These are phyloP conservation scores for Hortiboletus campestris DNA, from an alignment of 768 basidiomycete species.

Conservation along the genomic window DNA sequence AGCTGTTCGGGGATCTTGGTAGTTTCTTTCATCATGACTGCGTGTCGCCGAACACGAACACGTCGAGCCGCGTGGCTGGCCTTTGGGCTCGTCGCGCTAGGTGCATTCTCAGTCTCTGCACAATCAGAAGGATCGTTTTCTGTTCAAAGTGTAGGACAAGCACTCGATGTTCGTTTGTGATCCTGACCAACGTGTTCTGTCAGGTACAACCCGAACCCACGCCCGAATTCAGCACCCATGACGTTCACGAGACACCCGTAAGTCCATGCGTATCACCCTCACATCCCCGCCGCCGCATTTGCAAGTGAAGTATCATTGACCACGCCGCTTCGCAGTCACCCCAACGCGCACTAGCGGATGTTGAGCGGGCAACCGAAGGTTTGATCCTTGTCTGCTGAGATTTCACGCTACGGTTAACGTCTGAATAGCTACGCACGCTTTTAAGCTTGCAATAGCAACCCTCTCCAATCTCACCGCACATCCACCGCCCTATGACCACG, in stretches of 20 bases:
- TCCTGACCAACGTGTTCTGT: neutral
- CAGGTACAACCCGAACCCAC: conserved; percentile 17
- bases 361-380: conserved; percentile 56
- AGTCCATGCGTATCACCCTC: neutral
- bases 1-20: neutral
- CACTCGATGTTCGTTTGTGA: neutral
- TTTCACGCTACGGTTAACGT: neutral
- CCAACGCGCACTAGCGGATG: conserved; percentile 17
- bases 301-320: neutral
- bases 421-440: conserved; percentile 62
- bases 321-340: conserved; percentile 10
- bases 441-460: conserved; percentile 70
- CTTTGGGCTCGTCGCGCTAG: conserved; percentile 55
- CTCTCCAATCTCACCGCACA: conserved; percentile 63
- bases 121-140: conserved; percentile 25
- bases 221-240: conserved; percentile 4
- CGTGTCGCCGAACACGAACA: conserved; percentile 20
- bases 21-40: conserved; percentile 13
- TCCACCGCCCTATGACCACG: conserved; percentile 54
- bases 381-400: neutral
- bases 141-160: conserved; percentile 16
- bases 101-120: conserved; percentile 45
- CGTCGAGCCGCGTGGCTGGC: conserved; percentile 58
- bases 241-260: conserved; percentile 16
- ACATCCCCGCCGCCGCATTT: neutral